Base-by-base conservation (phyloP, 306 rosid genomes). In the Fragaria ananassa region DNA sequence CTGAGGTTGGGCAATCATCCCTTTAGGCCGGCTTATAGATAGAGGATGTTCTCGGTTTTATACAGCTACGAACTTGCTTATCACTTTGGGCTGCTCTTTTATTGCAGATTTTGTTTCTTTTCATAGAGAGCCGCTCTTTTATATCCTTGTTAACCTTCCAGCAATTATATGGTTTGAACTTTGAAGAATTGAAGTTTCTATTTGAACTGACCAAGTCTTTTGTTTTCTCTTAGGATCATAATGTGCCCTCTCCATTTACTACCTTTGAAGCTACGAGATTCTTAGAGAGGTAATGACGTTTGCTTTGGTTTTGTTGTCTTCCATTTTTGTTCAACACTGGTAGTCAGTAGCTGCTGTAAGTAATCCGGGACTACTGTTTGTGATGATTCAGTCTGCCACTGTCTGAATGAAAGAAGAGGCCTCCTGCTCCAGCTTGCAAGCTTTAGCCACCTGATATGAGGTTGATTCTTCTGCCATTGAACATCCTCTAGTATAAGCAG, bases 301-400 rank as follows among this genome's bases (percentile, higher is more conserved):
- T 60, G 70, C 69, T 29, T 54, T 34, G 23, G 63, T 64, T 53
- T 74, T 76, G 54, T 56, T 65, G 45, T 70, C 66, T 17, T 67
- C 58, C 21, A 6, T 68, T 83, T 41, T 37, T 74, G 73, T 79
- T n/a, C 60, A 74, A 53, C 76, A 47, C 63, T 72, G 82, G 71
- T 81, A 70, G 75, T 85, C 83, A 75, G 81, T 74, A 77, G 76
- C 86, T 68, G 70, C 71, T 46, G 75, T 85, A 82, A 78, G 87
- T 80, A 83, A 77, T 78, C 81, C 54, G 87, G 92, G 97, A 84
- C 97, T 90, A 90, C 97, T 70, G 93, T 87, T 89, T 96, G 92
- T 94, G 89, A 88, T 88, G 96, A 95, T 95, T 91, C 91, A 88
- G 97, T 92, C 96, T 88, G 93, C 97, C 98, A 89, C 96, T 80